phyloP scores from a whole-genome alignment of 495 filamentous ascomycete species.

The Hypoxylon rickii region DNA sequence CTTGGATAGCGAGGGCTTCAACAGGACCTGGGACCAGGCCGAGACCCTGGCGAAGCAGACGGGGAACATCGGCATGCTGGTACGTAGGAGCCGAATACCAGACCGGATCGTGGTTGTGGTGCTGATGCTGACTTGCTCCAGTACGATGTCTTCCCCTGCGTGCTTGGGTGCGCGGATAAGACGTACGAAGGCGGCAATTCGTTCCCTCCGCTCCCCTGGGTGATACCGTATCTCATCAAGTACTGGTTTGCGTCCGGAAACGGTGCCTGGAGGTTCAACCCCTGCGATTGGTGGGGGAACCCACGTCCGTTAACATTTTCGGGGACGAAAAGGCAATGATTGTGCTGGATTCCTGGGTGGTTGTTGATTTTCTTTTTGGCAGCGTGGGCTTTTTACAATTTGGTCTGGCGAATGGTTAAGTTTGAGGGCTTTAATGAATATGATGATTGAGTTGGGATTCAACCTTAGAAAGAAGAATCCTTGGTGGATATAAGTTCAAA shows the following conservation, averaged over 20 bases:
- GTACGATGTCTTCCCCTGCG: slow-evolving; percentile 20
- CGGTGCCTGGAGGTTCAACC: slow-evolving; percentile 19
- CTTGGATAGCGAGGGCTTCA: slow-evolving; percentile 6
- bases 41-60: slow-evolving; percentile 11
- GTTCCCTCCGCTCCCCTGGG: slow-evolving; percentile 10
- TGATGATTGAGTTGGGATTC: too few species aligned
- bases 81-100: too few species aligned
- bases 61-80: slow-evolving; percentile 13
- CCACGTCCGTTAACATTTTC: slow-evolving; percentile 13
- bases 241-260: slow-evolving; percentile 13
- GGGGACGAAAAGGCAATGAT: too few species aligned
- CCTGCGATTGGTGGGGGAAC: slow-evolving; percentile 17
- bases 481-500: too few species aligned
- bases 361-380: too few species aligned
- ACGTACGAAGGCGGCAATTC: slow-evolving; percentile 4
- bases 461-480: too few species aligned
- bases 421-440: too few species aligned
- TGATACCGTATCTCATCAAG: slow-evolving; percentile 13
- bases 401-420: too few species aligned
- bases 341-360: too few species aligned
- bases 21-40: slow-evolving; percentile 3
- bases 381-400: too few species aligned
- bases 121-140: too few species aligned
- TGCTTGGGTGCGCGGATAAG: slow-evolving; percentile 17
- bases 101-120: too few species aligned